Percentiles rank a stretch among this genome's conserved stretches.
phyloP scores from a whole-genome alignment of 2,329 filamentous ascomycete species.

The Hypoxylon sp. region DNA sequence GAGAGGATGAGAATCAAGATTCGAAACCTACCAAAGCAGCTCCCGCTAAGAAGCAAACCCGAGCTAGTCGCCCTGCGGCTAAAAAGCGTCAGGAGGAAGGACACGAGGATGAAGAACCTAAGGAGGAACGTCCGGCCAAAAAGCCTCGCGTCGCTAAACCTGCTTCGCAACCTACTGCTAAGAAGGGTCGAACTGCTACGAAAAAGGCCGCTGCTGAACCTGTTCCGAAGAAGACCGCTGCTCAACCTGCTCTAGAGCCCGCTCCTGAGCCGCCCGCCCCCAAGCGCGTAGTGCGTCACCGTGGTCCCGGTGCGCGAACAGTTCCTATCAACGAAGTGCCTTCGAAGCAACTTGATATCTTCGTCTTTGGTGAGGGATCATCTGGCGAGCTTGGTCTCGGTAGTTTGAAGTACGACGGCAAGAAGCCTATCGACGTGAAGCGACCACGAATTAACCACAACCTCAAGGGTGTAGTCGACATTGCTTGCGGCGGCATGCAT shows the following conservation, averaged over 20 bases:
- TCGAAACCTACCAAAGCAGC: constrained; percentile 5
- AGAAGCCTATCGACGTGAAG: constrained; percentile 73
- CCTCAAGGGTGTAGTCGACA: constrained; percentile 73
- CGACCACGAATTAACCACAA: constrained; percentile 76
- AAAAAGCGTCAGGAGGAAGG: constrained; percentile 14
- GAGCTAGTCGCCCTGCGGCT: not conserved
- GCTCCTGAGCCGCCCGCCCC: constrained; percentile 41
- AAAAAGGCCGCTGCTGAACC: constrained; percentile 14
- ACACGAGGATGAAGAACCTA: constrained; percentile 1
- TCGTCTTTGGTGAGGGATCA: constrained; percentile 73
- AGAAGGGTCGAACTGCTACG: not conserved
- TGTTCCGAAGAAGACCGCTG: constrained; percentile 16
- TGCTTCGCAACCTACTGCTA: constrained; percentile 10
- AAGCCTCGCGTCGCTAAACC: constrained; percentile 31
- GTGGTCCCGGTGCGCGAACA: constrained; percentile 36
- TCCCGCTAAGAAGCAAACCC: constrained; percentile 5
- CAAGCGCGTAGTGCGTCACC: constrained; percentile 17
- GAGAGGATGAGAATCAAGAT: not conserved
- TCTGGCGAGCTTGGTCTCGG: constrained; percentile 78
- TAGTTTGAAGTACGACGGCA: constrained; percentile 66
- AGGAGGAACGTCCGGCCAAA: constrained; percentile 1
- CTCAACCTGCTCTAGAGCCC: constrained; percentile 12
- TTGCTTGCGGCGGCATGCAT: constrained; percentile 80
- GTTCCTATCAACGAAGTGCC: constrained; percentile 49
- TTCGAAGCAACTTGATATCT: constrained; percentile 48